Evolutionary conservation across 2,329 filamentous ascomycete species (phyloP).

Genomic region (Eutypa lata): DNA sequence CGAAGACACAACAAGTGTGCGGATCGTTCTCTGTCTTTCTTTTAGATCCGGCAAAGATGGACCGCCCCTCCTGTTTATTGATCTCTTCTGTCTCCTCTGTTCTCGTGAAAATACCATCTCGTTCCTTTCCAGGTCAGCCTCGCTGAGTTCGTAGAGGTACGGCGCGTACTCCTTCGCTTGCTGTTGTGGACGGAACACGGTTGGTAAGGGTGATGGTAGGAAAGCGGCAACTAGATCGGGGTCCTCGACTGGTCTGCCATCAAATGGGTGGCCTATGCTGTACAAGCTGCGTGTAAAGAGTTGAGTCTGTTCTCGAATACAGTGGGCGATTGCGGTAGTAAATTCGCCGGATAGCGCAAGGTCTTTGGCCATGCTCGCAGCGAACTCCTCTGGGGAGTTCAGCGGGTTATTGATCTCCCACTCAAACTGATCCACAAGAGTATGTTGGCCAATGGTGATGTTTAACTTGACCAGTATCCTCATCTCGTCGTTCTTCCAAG

Average conservation of each 20-base stretch:
- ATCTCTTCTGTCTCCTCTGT: slow-evolving; percentile 90
- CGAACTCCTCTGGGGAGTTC: slow-evolving; percentile 95
- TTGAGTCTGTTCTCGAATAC: slow-evolving; percentile 92
- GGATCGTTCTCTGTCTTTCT: slow-evolving; percentile 87
- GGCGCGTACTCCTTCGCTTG: slow-evolving; percentile 92
- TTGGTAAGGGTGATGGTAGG: slow-evolving; percentile 76
- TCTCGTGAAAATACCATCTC: slow-evolving; percentile 92
- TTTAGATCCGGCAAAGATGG: slow-evolving; percentile 94
- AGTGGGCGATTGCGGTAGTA: slow-evolving; percentile 94
- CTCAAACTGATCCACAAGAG: slow-evolving; percentile 93
- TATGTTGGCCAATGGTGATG: slow-evolving; percentile 94
- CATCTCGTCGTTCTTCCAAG: slow-evolving; percentile 99
- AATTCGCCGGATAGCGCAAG: slow-evolving; percentile 93
- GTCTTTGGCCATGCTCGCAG: slow-evolving; percentile 81
- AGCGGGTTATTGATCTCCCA: slow-evolving; percentile 97
- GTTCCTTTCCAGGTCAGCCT: slow-evolving; percentile 83
- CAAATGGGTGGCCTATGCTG: slow-evolving; percentile 89
- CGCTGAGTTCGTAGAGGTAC: slow-evolving; percentile 89
- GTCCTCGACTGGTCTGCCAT: slow-evolving; percentile 89
- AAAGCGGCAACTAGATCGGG: slow-evolving; percentile 84
- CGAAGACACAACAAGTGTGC: slow-evolving; percentile 87
- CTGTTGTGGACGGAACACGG: slow-evolving; percentile 85
- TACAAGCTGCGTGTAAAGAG: slow-evolving; percentile 92
- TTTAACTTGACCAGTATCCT: slow-evolving; percentile 92
- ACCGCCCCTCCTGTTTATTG: slow-evolving; percentile 88